A percentile compares a stretch with the other conserved stretches of the same genome.
phyloP scores from a whole-genome alignment of 1,284 basidiomycete species.

The Cutaneotrichosporon arboriforme region DNA sequence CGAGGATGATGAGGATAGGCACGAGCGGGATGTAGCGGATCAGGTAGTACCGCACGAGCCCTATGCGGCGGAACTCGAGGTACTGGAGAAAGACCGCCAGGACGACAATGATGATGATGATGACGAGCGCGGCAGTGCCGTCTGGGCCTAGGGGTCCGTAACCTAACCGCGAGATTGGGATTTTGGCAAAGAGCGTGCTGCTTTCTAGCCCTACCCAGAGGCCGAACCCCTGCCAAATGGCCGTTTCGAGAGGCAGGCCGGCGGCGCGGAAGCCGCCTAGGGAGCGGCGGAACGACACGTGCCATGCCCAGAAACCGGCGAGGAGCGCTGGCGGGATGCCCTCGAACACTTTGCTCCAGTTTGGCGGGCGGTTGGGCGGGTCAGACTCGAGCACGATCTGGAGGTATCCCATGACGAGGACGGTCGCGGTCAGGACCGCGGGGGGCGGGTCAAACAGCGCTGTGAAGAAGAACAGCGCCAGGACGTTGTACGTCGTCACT shows the following conservation, averaged over 20 bases:
- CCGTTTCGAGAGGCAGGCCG: constrained; percentile 30
- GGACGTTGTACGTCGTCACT: constrained; percentile 34
- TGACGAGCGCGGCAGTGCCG: constrained; percentile 27
- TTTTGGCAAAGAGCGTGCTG: constrained; percentile 33
- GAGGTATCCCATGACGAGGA: constrained; percentile 33
- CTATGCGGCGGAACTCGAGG: constrained; percentile 28
- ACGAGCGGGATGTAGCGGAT: constrained; percentile 37
- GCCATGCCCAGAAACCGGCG: constrained; percentile 37
- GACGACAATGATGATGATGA: constrained; percentile 26
- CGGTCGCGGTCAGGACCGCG: constrained; percentile 21
- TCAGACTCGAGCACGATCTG: constrained; percentile 37
- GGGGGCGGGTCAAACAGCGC: constrained; percentile 30
- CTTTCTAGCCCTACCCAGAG: constrained; percentile 44
- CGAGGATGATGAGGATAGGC: constrained; percentile 35
- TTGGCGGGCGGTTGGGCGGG: constrained; percentile 25
- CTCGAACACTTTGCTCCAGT: constrained; percentile 31
- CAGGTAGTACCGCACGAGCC: constrained; percentile 37
- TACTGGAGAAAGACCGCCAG: constrained; percentile 34
- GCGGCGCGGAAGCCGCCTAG: constrained; percentile 26
- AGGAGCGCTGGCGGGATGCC: constrained; percentile 28
- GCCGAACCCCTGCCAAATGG: constrained; percentile 41
- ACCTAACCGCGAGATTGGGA: constrained; percentile 38
- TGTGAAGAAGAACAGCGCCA: constrained; percentile 31
- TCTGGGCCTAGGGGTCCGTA: constrained; percentile 30
- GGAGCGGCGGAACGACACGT: constrained; percentile 28